Evolutionary conservation across 768 basidiomycete species (phyloP).

Genomic region (Rhodocollybia butyracea): DNA sequence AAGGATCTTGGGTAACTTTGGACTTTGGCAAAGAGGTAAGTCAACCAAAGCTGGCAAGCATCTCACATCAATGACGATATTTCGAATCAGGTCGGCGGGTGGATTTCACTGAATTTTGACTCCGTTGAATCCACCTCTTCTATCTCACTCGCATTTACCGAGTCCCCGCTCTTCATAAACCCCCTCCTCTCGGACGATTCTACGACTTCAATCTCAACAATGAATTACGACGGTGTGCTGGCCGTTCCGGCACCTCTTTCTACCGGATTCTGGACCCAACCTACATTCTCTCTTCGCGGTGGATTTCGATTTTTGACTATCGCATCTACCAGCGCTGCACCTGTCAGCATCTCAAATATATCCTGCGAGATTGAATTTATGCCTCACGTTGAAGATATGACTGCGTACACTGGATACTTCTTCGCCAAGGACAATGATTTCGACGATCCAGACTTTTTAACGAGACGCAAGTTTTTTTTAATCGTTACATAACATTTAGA

Average conservation of each 20-base stretch:
- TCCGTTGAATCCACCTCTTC: conserved; percentile 27
- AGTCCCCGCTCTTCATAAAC: conserved; percentile 53
- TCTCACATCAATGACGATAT: no score
- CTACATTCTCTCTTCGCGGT: conserved; percentile 34
- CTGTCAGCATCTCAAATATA: conserved; percentile 29
- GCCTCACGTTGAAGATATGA: conserved; percentile 31
- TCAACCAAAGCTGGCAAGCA: neutral
- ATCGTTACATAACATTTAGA: neutral
- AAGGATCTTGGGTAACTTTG: conserved; percentile 46
- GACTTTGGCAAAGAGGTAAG: conserved; percentile 55
- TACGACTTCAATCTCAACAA: conserved; percentile 41
- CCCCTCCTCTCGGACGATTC: conserved; percentile 53
- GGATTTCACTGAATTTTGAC: conserved; percentile 46
- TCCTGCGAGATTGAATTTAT: conserved; percentile 31
- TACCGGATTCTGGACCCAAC: conserved; percentile 46
- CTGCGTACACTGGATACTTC: conserved; percentile 35
- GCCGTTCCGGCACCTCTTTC: conserved; percentile 32
- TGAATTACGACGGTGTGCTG: conserved; percentile 41
- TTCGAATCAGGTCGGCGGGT: conserved; percentile 56
- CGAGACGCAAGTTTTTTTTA: conserved; percentile 26
- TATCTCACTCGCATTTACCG: conserved; percentile 53
- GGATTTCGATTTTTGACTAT: conserved; percentile 23
- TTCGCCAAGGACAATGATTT: conserved; percentile 27
- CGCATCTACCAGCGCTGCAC: conserved; percentile 17
- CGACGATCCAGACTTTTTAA: conserved; percentile 30